These are phyloP conservation scores for Epichloe amarillans DNA, from an alignment of 2,329 filamentous ascomycete genomes.

Conservation along the genomic window DNA sequence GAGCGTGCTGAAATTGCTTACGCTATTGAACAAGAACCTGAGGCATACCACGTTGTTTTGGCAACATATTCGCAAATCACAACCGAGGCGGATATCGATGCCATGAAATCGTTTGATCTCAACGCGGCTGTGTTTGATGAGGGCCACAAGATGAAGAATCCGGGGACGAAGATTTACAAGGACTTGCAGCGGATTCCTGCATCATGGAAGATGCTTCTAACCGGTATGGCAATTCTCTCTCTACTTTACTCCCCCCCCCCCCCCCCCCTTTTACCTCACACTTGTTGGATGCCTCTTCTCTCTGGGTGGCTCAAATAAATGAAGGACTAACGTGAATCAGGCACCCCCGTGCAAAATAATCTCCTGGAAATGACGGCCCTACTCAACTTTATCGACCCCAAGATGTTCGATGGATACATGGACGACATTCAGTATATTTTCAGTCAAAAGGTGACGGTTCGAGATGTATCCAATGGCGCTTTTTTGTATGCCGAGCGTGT, in stretches of 20 bases:
- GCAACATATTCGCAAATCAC: conserved; percentile 48
- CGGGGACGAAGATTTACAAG: conserved; percentile 66
- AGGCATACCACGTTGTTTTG: conserved; percentile 49
- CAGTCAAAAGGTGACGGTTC: conserved; percentile 77
- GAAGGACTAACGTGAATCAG: conserved; percentile 23
- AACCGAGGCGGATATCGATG: conserved; percentile 34
- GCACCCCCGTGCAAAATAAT: conserved; percentile 91
- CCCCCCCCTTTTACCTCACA: too few species aligned
- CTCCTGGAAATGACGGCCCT: conserved; percentile 82
- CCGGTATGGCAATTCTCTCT: conserved; percentile 14
- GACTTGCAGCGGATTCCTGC: conserved; percentile 66
- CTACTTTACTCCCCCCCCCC: not conserved
- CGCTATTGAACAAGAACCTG: conserved; percentile 48
- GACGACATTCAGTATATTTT: conserved; percentile 80
- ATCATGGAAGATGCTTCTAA: conserved; percentile 71
- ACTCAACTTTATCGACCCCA: conserved; percentile 85
- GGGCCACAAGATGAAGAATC: conserved; percentile 86
- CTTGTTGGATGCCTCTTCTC: too few species aligned
- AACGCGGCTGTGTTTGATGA: conserved; percentile 73
- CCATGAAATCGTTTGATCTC: conserved; percentile 34
- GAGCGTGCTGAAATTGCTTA: conserved; percentile 57
- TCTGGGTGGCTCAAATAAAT: not conserved
- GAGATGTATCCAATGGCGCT: conserved; percentile 65
- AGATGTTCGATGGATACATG: conserved; percentile 63
- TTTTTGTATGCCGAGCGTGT: conserved; percentile 82